Percentiles rank a stretch among this genome's conserved stretches.
phyloP scores from a whole-genome alignment of 2,329 filamentous ascomycete genomes.

The Cryphonectria naterciae region DNA sequence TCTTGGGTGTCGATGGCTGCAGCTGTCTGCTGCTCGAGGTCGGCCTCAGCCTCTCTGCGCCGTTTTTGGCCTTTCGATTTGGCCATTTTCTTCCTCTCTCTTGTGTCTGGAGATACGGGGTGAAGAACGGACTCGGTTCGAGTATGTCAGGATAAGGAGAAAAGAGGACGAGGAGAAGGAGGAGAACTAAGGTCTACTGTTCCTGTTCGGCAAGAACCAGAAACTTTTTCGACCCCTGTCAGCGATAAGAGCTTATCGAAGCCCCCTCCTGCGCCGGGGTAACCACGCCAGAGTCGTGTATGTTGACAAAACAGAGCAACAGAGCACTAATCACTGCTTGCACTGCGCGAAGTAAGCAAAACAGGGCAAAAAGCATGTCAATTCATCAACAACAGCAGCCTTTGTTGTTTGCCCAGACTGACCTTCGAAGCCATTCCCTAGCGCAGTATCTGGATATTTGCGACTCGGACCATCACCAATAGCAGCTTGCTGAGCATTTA shows the following conservation, averaged over 20 bases:
- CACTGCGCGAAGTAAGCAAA: not conserved
- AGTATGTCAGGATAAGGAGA: not conserved
- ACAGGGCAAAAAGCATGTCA: not conserved
- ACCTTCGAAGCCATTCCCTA: slow-evolving; percentile 12
- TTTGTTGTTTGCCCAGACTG: not conserved
- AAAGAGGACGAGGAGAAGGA: not conserved
- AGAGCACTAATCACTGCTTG: not conserved
- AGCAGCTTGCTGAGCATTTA: slow-evolving; percentile 13
- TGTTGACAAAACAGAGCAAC: slow-evolving; percentile 28
- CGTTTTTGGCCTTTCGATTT: slow-evolving; percentile 40
- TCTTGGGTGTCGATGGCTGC: slow-evolving; percentile 27
- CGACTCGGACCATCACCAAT: not conserved
- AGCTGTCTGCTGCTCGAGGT: slow-evolving; percentile 34
- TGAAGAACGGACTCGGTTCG: not conserved
- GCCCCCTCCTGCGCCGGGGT: slow-evolving; percentile 25
- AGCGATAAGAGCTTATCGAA: slow-evolving; percentile 12
- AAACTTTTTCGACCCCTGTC: slow-evolving; percentile 25
- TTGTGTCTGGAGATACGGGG: not conserved
- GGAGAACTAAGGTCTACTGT: not conserved
- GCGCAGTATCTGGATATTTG: slow-evolving; percentile 6
- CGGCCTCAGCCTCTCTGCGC: slow-evolving; percentile 41
- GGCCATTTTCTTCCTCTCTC: slow-evolving; percentile 31
- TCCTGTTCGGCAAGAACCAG: slow-evolving; percentile 9
- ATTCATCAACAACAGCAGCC: not conserved
- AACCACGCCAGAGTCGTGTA: slow-evolving; percentile 21